phyloP scores from a whole-genome alignment of 1,284 basidiomycete species.

The Cryptococcus floricola region DNA sequence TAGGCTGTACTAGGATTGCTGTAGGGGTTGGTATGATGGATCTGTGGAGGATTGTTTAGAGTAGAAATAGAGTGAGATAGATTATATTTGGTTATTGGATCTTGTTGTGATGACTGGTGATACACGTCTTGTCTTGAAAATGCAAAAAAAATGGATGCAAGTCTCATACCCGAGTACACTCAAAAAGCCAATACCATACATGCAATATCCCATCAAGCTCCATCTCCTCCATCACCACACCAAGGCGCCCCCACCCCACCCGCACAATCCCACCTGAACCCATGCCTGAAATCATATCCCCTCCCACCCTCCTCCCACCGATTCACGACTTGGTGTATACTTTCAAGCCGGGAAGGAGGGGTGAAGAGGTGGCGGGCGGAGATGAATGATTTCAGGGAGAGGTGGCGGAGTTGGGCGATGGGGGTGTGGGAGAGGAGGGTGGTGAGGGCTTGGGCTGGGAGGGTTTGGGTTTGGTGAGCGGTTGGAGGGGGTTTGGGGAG shows the following conservation, averaged over 20 bases:
- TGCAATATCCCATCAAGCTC: no score
- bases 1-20: neutral
- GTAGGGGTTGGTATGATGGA: neutral
- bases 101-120: no score
- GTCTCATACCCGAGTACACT: no score
- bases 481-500: neutral
- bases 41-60: no score
- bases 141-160: no score
- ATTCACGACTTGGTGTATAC: constrained; percentile 13
- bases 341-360: constrained; percentile 6
- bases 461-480: neutral
- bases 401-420: constrained; percentile 11
- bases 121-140: no score
- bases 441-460: neutral
- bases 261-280: constrained; percentile 23
- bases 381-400: constrained; percentile 28
- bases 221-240: neutral
- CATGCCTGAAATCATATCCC: constrained; percentile 24
- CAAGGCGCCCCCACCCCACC: neutral
- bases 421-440: neutral
- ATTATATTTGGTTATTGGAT: no score
- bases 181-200: no score
- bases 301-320: constrained; percentile 25
- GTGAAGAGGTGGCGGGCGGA: constrained; percentile 20
- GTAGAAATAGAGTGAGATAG: no score